These are phyloP conservation scores for Onygenales sp. DNA, from an alignment of 2,329 filamentous ascomycete genomes.

Conservation along the genomic window DNA sequence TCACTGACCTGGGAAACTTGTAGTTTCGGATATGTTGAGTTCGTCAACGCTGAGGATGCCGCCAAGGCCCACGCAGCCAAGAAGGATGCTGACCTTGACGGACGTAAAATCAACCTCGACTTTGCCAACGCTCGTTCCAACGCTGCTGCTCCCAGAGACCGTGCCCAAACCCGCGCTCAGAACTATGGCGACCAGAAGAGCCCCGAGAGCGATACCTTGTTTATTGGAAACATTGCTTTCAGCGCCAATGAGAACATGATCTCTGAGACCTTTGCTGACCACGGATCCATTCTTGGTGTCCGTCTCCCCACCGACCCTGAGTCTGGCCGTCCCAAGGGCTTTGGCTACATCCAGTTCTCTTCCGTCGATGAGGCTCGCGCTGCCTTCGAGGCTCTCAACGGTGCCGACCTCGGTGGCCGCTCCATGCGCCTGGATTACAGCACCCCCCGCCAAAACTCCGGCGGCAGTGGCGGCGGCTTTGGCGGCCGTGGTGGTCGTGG, in stretches of 20 bases:
- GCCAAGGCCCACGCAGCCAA: constrained; percentile 64
- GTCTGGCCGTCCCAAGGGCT: constrained; percentile 77
- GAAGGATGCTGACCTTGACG: constrained; percentile 65
- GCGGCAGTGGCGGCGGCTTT: constrained; percentile 35
- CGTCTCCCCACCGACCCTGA: constrained; percentile 84
- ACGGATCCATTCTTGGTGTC: constrained; percentile 64
- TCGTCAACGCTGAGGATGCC: constrained; percentile 57
- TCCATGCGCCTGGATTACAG: constrained; percentile 76
- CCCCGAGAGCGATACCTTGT: constrained; percentile 76
- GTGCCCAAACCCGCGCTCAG: constrained; percentile 43
- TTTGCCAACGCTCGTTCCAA: constrained; percentile 59
- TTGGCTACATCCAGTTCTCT: constrained; percentile 79
- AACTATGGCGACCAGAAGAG: constrained; percentile 68
- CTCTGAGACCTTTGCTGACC: constrained; percentile 62
- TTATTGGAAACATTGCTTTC: constrained; percentile 86
- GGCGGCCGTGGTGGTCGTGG: constrained; percentile 38
- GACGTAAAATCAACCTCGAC: constrained; percentile 68
- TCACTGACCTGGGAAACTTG: constrained; percentile 16
- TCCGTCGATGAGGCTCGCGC: constrained; percentile 73
- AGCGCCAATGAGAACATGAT: constrained; percentile 69
- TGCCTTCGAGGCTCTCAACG: constrained; percentile 62
- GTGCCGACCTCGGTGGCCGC: constrained; percentile 62
- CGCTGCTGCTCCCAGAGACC: constrained; percentile 52
- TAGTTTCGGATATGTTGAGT: constrained; percentile 86
- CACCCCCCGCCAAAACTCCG: constrained; percentile 52